Percentiles rank a stretch among this genome's conserved stretches.
phyloP scores from a whole-genome alignment of 495 filamentous ascomycete species.

The Immersiella caudata region DNA sequence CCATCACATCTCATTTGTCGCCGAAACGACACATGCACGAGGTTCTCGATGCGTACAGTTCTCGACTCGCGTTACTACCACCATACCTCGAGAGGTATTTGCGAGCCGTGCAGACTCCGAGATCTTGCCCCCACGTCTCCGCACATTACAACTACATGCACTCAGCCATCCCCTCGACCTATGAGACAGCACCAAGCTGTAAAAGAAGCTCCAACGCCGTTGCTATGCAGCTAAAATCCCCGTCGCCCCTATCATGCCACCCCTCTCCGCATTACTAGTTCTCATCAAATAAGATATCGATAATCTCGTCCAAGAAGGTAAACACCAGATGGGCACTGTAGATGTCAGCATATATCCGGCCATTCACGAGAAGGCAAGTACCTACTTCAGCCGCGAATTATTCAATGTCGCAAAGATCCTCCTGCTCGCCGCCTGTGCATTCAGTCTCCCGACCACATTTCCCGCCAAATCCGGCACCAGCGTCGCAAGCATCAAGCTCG shows the following conservation, averaged over 20 bases:
- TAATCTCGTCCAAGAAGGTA: slow-evolving; percentile 76
- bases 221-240: slow-evolving; percentile 21
- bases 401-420: slow-evolving; percentile 82
- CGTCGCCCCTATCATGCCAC: neutral
- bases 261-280: slow-evolving; percentile 23
- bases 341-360: slow-evolving; percentile 16
- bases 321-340: slow-evolving; percentile 74
- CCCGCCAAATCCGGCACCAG: slow-evolving; percentile 81
- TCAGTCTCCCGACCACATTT: slow-evolving; percentile 80
- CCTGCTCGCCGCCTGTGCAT: slow-evolving; percentile 80
- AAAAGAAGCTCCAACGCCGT: slow-evolving; percentile 17
- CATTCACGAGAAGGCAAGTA: slow-evolving; percentile 18
- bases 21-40: neutral
- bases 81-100: neutral
- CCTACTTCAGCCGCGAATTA: slow-evolving; percentile 71
- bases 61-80: neutral
- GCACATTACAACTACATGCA: neutral
- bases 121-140: neutral
- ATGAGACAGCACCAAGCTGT: neutral
- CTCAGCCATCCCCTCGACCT: neutral
- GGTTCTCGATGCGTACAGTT: neutral
- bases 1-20: neutral
- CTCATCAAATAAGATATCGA: slow-evolving; percentile 70
- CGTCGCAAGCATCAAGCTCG: slow-evolving; percentile 77
- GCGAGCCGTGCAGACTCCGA: neutral